phyloP scores from a whole-genome alignment of 495 filamentous ascomycete species.

The Lindgomyces ingoldianus region DNA sequence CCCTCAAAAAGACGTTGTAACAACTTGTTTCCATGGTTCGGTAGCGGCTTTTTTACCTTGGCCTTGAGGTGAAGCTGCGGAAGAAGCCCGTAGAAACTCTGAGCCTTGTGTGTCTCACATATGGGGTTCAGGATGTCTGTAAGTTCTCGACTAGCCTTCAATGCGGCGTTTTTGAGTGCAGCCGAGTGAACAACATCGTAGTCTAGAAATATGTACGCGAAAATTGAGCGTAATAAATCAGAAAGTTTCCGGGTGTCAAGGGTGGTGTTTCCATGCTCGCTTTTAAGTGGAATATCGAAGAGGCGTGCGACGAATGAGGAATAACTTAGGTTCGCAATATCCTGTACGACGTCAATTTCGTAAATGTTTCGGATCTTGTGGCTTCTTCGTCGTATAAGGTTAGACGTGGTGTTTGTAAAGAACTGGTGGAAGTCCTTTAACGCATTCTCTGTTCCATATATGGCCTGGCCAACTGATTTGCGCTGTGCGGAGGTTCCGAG shows the following conservation, averaged over 20 bases:
- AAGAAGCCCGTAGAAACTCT: not conserved
- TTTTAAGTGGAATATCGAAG: conserved; percentile 56
- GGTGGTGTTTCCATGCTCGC: not conserved
- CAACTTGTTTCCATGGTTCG: not conserved
- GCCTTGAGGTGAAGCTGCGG: not conserved
- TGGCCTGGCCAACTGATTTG: conserved; percentile 48
- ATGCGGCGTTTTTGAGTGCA: conserved; percentile 60
- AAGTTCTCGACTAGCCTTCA: not conserved
- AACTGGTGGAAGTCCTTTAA: conserved; percentile 56
- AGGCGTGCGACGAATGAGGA: conserved; percentile 71
- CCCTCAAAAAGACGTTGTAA: not conserved
- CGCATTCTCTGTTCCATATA: conserved; percentile 52
- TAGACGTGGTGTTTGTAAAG: conserved; percentile 62
- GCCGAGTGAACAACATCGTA: conserved; percentile 56
- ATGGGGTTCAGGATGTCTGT: not conserved
- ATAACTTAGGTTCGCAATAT: conserved; percentile 70
- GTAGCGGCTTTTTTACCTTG: conserved; percentile 41
- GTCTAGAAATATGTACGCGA: conserved; percentile 59
- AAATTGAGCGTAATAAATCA: conserved; percentile 69
- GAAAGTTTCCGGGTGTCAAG: conserved; percentile 44
- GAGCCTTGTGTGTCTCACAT: not conserved
- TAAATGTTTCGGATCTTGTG: conserved; percentile 59
- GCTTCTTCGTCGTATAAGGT: conserved; percentile 64
- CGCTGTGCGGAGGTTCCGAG: conserved; percentile 48
- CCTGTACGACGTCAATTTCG: conserved; percentile 75